A percentile compares a stretch with the other conserved stretches of the same genome.
Conservation (phyloP, 345 rosid species). For the Arabis hirsuta region DNA sequence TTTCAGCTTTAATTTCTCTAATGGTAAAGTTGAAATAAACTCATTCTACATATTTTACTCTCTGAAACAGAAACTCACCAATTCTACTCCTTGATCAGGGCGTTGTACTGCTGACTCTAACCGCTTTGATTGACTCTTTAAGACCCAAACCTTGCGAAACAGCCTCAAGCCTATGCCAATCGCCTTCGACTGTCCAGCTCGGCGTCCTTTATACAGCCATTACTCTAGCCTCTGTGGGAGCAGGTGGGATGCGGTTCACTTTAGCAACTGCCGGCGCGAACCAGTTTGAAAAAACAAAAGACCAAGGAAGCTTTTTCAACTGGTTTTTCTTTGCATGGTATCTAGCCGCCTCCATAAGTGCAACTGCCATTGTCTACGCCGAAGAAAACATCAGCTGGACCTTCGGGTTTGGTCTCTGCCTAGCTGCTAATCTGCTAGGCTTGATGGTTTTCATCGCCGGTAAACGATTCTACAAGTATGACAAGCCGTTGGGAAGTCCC, state of each 20-base stretch:
- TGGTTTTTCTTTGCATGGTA: slow-evolving; percentile 55
- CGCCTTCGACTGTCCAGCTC: slow-evolving; percentile 42
- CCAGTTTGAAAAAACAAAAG: slow-evolving; percentile 46
- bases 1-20: slow-evolving; percentile 49
- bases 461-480: slow-evolving; percentile 43
- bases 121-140: slow-evolving; percentile 42
- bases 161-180: slow-evolving; percentile 42
- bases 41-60: neutral
- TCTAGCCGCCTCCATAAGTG: slow-evolving; percentile 25
- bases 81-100: slow-evolving; percentile 36
- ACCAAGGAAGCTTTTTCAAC: slow-evolving; percentile 54
- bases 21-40: slow-evolving; percentile 38
- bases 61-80: neutral
- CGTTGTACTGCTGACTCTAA: slow-evolving; percentile 46
- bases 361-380: slow-evolving; percentile 46
- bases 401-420: slow-evolving; percentile 54
- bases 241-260: slow-evolving; percentile 50
- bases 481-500: slow-evolving; percentile 56
- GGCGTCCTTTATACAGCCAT: slow-evolving; percentile 49
- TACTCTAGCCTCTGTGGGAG: slow-evolving; percentile 43
- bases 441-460: slow-evolving; percentile 46
- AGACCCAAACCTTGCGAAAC: slow-evolving; percentile 48
- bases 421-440: slow-evolving; percentile 43
- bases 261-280: slow-evolving; percentile 52
- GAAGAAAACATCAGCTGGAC: slow-evolving; percentile 58